Evolutionary conservation across 371 early-diverging fungal species (phyloP).

Genomic region (Mortierella polycephala): DNA sequence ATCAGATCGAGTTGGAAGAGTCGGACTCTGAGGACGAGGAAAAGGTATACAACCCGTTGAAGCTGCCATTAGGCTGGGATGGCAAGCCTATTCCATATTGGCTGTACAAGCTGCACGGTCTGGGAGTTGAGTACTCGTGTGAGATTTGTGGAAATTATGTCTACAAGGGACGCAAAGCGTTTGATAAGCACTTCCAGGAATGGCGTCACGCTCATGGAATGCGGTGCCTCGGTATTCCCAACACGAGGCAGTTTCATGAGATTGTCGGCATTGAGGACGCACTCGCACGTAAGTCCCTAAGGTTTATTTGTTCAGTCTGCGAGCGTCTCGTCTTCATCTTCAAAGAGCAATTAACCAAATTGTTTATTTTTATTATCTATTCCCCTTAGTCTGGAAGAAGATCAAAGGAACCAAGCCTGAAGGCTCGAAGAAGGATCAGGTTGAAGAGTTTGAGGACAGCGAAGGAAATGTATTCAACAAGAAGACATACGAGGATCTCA

Average conservation of each 20-base stretch:
- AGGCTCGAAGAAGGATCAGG: conserved; percentile 74
- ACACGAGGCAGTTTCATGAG: conserved; percentile 93
- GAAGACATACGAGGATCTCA: conserved; percentile 96
- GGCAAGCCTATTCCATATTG: conserved; percentile 99
- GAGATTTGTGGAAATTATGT: conserved; percentile 97
- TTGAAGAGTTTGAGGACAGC: conserved; percentile 97
- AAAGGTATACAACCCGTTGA: conserved; percentile 95
- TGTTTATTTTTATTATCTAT: neutral
- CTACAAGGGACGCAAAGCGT: conserved; percentile 97
- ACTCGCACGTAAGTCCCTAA: conserved; percentile 75
- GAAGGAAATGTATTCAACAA: conserved; percentile 98
- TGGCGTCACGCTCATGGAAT: conserved; percentile 96
- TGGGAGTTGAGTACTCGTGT: conserved; percentile 95
- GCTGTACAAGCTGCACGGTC: conserved; percentile 97
- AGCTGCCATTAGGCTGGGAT: conserved; percentile 97
- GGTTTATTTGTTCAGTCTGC: neutral
- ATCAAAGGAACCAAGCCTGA: conserved; percentile 75
- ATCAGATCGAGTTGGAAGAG: conserved; percentile 77
- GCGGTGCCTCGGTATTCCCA: conserved; percentile 94
- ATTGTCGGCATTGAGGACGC: conserved; percentile 95
- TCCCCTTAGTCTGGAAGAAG: conserved; percentile 82
- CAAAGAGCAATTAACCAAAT: neutral
- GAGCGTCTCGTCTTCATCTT: neutral
- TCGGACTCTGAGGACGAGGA: conserved; percentile 90
- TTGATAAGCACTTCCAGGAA: conserved; percentile 96